Evolutionary conservation across 192 early-diverging fungal species (phyloP).

Genomic region (Dimargaris verticillata): DNA sequence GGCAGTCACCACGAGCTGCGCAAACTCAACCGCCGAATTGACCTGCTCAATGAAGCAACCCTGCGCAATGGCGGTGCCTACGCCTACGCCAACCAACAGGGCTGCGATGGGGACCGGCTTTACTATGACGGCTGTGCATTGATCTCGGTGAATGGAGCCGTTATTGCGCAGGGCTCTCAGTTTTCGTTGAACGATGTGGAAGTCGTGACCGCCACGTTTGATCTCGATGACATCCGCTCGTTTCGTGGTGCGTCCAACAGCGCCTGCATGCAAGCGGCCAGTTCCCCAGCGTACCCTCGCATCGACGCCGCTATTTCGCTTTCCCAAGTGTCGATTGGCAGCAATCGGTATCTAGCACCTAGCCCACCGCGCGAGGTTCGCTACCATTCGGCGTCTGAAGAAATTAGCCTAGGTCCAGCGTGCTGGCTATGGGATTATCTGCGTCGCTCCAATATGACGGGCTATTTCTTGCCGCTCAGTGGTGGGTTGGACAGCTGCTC

Average conservation of each 20-base stretch:
- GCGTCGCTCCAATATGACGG: constrained; percentile 69
- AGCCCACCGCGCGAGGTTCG: constrained; percentile 24
- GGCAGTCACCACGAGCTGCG: constrained; percentile 93
- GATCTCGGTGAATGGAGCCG: constrained; percentile 76
- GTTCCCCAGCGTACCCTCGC: constrained; percentile 44
- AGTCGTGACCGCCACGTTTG: constrained; percentile 77
- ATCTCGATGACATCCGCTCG: constrained; percentile 76
- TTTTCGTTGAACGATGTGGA: constrained; percentile 92
- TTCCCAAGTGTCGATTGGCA: constrained; percentile 18
- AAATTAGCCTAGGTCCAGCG: constrained; percentile 84
- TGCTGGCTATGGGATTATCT: constrained; percentile 99
- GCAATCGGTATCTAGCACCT: constrained; percentile 23
- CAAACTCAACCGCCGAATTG: constrained; percentile 73
- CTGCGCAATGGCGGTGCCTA: constrained; percentile 88
- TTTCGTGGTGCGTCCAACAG: constrained; percentile 52
- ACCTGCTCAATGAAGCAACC: constrained; percentile 81
- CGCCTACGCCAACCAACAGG: constrained; percentile 89
- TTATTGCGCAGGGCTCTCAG: constrained; percentile 79
- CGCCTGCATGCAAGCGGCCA: constrained; percentile 63
- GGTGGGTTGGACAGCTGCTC: constrained; percentile 97
- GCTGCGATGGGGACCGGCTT: constrained; percentile 93
- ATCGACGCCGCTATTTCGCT: constrained; percentile 40
- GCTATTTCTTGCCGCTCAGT: constrained; percentile 89
- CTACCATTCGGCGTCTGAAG: constrained; percentile 70
- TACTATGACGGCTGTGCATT: constrained; percentile 94